These are phyloP conservation scores for Vaccinium corymbosum DNA, from an alignment of 148 eudicot genomes.

Conservation along the genomic window DNA sequence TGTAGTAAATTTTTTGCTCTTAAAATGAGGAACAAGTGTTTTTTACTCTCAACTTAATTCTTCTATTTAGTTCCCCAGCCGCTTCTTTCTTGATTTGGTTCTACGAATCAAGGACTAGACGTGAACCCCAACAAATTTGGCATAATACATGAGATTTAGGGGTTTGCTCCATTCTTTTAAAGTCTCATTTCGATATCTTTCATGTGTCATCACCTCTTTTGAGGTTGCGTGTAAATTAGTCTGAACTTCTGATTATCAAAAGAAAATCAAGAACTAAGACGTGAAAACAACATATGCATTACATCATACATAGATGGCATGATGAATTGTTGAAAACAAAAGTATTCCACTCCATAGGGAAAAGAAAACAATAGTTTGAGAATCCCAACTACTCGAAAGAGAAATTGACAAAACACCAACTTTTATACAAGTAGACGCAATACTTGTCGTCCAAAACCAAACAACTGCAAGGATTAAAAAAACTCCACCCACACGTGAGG, in stretches of 20 bases:
- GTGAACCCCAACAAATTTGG: too few species aligned
- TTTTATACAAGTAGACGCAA: not conserved
- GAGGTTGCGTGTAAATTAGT: too few species aligned
- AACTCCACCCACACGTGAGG: conserved; percentile 18
- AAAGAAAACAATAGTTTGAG: not conserved
- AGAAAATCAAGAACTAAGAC: too few species aligned
- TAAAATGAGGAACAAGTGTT: not conserved
- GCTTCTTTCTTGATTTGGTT: not conserved
- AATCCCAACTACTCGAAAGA: conserved; percentile 6
- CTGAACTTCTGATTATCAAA: too few species aligned
- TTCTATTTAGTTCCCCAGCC: not conserved
- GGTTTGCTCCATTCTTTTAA: too few species aligned
- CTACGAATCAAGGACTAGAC: too few species aligned
- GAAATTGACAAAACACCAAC: not conserved
- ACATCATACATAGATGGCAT: too few species aligned
- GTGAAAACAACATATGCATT: too few species aligned
- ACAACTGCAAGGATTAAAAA: not conserved
- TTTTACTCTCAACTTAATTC: not conserved
- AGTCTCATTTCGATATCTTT: too few species aligned
- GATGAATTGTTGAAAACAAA: not conserved
- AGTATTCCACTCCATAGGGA: not conserved
- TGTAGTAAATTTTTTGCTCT: not conserved
- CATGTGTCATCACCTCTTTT: too few species aligned
- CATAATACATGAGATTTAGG: too few species aligned
- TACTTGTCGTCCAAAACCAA: conserved; percentile 11